Evolutionary conservation across 2,329 filamentous ascomycete genomes (phyloP), one percentile per base, ranked within the genome.

Genomic region (Ceratocystis huliohia): DNA sequence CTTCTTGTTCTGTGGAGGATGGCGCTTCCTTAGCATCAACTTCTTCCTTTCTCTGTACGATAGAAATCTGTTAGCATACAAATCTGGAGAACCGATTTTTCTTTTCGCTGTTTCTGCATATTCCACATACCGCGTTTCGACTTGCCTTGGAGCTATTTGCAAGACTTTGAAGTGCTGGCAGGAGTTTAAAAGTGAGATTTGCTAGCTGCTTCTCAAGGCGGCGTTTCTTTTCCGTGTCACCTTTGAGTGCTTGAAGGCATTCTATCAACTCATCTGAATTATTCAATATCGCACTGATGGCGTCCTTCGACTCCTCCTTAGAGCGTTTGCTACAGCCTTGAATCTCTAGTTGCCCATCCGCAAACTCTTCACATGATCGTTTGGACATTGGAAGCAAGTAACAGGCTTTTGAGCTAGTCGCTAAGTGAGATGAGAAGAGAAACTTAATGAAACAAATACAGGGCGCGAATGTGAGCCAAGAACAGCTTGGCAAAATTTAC

Each of bases 221-320:
- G 8, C 68, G 67, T 61, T 69, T 74, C 69, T 66, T 73, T 20
- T 65, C 66, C 1, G 45, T 22, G 69, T 64, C 66, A 70, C 46
- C 72, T 72, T 63, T 71, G 65, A 79, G 69, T 8, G 73, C 71
- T 41, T 76, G 72, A 2, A 78, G 72, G 64, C 75, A 76, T 57
- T 73, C 71, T 10, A 78, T 72, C 17, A 81, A 70, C 46, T 75
- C 74, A 67, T 79, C 73, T 13, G 75, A 75, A 68, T 76, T 73
- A 4, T 73, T 69, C 20, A 75, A 68, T 7, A 77, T 69, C 20
- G 71, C 59, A 6, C 69, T 69, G 8, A 78, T 63, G 0, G 74
- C 73, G 3, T 72, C 69, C 65, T 66, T 67, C n/a, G 66, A 44
- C 57, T 67, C 57, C 41, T 65, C 66, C 57, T 67, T 67, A 17